Conservation (phyloP, 2,329 filamentous ascomycete genomes). For the Exophiala alcalophila region DNA sequence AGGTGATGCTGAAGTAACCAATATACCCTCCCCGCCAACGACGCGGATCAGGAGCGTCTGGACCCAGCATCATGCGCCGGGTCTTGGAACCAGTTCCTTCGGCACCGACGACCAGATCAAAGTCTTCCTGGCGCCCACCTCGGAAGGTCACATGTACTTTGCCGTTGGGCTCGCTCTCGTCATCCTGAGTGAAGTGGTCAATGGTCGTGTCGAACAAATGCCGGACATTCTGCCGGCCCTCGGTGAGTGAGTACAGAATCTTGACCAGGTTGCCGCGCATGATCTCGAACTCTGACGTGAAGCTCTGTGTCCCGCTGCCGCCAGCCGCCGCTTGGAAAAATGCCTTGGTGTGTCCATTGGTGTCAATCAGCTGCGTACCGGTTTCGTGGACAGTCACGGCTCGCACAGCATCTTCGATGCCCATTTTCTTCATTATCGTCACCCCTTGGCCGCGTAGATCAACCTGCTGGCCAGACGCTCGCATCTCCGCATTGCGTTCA, state of each 20-base stretch:
- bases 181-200: conserved; percentile 36
- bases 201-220: conserved; percentile 38
- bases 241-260: conserved; percentile 46
- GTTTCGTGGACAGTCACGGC: conserved; percentile 44
- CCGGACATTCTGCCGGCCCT: conserved; percentile 24
- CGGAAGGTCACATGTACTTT: conserved; percentile 43
- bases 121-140: conserved; percentile 44
- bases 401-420: conserved; percentile 45
- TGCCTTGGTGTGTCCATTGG: conserved; percentile 39
- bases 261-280: conserved; percentile 56
- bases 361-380: conserved; percentile 50
- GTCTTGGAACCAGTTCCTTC: conserved; percentile 55
- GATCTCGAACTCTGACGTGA: conserved; percentile 59
- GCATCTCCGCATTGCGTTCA: conserved; percentile 44
- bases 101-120: conserved; percentile 55
- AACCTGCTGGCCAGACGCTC: conserved; percentile 51
- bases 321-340: conserved; percentile 43
- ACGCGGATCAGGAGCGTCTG: conserved; percentile 25
- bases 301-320: conserved; percentile 36
- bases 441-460: conserved; percentile 55
- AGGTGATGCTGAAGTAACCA: conserved; percentile 34
- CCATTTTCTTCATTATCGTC: conserved; percentile 54
- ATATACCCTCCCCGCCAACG: conserved; percentile 28
- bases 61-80: conserved; percentile 42
- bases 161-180: conserved; percentile 17